Evolutionary conservation across 768 basidiomycete genomes (phyloP).

Genomic region (Suillus subluteus): DNA sequence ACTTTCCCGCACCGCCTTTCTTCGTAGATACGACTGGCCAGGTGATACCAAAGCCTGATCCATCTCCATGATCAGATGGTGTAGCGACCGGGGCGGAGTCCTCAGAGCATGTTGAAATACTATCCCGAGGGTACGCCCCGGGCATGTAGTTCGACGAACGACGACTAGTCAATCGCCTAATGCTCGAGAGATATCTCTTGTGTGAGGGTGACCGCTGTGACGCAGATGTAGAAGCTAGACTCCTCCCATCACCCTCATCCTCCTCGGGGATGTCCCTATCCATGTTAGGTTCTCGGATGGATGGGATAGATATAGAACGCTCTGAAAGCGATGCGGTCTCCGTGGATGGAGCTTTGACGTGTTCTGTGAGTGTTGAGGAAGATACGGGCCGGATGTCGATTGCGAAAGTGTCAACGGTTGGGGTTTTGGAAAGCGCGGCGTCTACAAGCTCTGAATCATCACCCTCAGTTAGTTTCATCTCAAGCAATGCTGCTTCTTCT

Average conservation of each 20-base stretch:
- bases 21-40: conserved; percentile 59
- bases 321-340: conserved; percentile 27
- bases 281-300: conserved; percentile 31
- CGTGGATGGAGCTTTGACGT: conserved; percentile 16
- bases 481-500: conserved; percentile 61
- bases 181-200: conserved; percentile 50
- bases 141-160: conserved; percentile 44
- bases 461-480: conserved; percentile 54
- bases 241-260: conserved; percentile 33
- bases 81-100: conserved; percentile 65
- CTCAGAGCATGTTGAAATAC: conserved; percentile 69
- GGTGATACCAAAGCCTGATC: conserved; percentile 37
- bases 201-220: conserved; percentile 55
- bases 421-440: conserved; percentile 22
- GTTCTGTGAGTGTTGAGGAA: conserved; percentile 27
- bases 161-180: conserved; percentile 47
- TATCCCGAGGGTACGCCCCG: conserved; percentile 53
- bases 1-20: conserved; percentile 51
- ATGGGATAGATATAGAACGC: conserved; percentile 34
- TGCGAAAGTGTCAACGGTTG: conserved; percentile 30
- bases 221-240: conserved; percentile 42
- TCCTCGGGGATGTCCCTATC: conserved; percentile 28
- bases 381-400: conserved; percentile 24
- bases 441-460: conserved; percentile 26
- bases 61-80: conserved; percentile 51